Evolutionary conservation across 768 basidiomycete genomes (phyloP), one percentile per base, ranked within the genome.

Genomic region (Cystofilobasidium macerans): DNA sequence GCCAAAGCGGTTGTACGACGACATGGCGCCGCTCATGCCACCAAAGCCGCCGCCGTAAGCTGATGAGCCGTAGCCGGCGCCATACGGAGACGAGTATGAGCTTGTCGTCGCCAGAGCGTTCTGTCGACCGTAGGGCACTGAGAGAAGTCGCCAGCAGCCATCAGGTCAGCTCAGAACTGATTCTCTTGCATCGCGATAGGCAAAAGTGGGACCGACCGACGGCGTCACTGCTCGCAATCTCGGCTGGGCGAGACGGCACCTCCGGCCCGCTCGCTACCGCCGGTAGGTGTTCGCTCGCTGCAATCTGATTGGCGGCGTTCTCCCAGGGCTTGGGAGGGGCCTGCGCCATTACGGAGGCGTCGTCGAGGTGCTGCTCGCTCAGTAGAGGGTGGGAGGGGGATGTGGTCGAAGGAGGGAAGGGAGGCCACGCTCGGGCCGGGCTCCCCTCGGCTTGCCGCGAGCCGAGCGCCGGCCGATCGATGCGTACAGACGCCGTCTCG

Each of bases 1-100:
- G 42, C 43, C 26, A 28, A 59, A 53, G 47, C 67, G 35, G 48
- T 42, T 30, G 32, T 56, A 56, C 5, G 73, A 35, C 18, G 14
- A 79, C 0, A 79, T 75, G 26, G 28, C 28, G 0, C 58, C 61
- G 16, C 4, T 14, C 36, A 14, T 38, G n/a, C n/a, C n/a, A n/a
- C n/a, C n/a, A n/a, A n/a, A n/a, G n/a, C n/a, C n/a, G n/a, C n/a
- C n/a, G n/a, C n/a, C n/a, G n/a, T n/a, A n/a, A n/a, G n/a, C n/a
- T n/a, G n/a, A 38, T 38, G 36, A 38, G 42, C 42, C 42, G 42
- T 42, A 42, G 42, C 42, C 42, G 26, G 9, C n/a, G 35, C 33
- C 32, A 45, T 60, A 60, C 4, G 58, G 58, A 1, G 58, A 43
- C 13, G 36, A 28, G 40, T 60, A 60, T 22, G 58, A 43, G n/a